A percentile compares a stretch with the other conserved stretches of the same genome.
Conservation (phyloP, 2,329 filamentous ascomycete species). For the Penicillium sp. region DNA sequence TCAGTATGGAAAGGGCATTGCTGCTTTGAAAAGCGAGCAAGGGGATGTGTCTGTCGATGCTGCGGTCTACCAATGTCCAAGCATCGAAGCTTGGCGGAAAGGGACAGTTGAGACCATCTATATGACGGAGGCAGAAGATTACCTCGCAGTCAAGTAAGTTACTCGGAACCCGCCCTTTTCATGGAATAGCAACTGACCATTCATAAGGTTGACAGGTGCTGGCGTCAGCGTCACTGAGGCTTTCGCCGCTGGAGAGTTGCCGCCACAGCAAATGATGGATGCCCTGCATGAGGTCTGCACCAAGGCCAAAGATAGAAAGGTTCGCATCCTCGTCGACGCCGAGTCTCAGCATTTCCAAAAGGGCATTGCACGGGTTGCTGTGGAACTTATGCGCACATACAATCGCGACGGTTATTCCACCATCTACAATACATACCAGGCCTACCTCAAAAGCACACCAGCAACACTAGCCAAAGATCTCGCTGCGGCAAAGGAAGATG, state of each 20-base stretch:
- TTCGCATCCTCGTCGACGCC: conserved; percentile 78
- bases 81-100: conserved; percentile 61
- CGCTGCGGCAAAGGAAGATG: conserved; percentile 54
- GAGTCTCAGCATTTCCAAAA: conserved; percentile 77
- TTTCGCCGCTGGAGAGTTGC: conserved; percentile 61
- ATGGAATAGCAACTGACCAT: background rate
- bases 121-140: conserved; percentile 52
- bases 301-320: conserved; percentile 55
- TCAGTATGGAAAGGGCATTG: conserved; percentile 20
- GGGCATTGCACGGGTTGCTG: conserved; percentile 77
- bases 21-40: conserved; percentile 14
- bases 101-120: conserved; percentile 72
- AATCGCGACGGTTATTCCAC: conserved; percentile 65
- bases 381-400: conserved; percentile 73
- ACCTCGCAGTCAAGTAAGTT: conserved; percentile 60
- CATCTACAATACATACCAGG: conserved; percentile 78
- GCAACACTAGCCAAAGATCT: conserved; percentile 60
- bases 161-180: background rate
- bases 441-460: conserved; percentile 67
- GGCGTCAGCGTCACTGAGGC: conserved; percentile 66
- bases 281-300: conserved; percentile 72
- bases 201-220: conserved; percentile 68
- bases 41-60: conserved; percentile 2
- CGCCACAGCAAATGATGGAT: conserved; percentile 62
- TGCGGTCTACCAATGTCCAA: conserved; percentile 18